Evolutionary conservation across 148 eudicot genomes (phyloP).

Genomic region (Limonium bicolor): DNA sequence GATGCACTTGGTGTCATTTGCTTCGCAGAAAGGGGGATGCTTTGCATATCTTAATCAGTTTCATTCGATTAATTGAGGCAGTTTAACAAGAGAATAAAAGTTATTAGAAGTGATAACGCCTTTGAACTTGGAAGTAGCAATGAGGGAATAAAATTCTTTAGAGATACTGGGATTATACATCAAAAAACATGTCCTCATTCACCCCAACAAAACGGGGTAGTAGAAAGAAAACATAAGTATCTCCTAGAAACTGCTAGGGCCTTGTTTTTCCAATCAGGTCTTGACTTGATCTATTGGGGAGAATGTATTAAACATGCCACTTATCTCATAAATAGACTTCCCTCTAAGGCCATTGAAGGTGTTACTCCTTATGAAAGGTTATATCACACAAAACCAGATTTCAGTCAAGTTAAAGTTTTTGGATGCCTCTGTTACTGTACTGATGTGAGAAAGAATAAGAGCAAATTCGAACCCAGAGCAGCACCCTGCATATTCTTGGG

Average conservation of each 20-base stretch:
- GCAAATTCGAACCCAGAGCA: neutral
- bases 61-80: too few species aligned
- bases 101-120: too few species aligned
- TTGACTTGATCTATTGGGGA: conserved; percentile 1
- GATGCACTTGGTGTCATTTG: too few species aligned
- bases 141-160: too few species aligned
- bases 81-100: too few species aligned
- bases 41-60: too few species aligned
- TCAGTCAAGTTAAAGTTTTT: neutral
- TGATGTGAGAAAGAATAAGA: neutral
- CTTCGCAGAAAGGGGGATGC: too few species aligned
- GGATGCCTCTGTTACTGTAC: neutral
- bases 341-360: neutral
- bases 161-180: conserved; percentile 2
- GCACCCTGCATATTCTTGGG: neutral
- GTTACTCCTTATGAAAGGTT: conserved; percentile 2
- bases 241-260: neutral
- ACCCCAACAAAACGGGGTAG: conserved; percentile 4
- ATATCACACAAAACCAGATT: neutral
- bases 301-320: neutral
- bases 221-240: neutral
- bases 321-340: neutral
- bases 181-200: neutral
- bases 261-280: neutral
- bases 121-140: too few species aligned